Percentiles rank a stretch among this genome's conserved stretches.
These are phyloP conservation scores for Ustilago hordei DNA, from an alignment of 1,284 basidiomycete species.

Conservation along the genomic window DNA sequence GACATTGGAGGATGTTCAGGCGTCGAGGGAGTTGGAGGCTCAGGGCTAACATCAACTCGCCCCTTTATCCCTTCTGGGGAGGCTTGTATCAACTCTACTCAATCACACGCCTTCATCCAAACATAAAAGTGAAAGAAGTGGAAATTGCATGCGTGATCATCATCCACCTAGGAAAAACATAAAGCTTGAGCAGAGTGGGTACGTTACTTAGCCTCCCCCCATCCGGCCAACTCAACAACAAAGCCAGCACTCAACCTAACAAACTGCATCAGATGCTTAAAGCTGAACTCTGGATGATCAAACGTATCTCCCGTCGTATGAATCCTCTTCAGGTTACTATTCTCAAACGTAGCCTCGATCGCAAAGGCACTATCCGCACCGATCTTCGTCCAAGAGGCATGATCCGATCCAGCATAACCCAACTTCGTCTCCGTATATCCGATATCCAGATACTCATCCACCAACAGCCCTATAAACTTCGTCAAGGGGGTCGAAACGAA, in stretches of 20 bases:
- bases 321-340: constrained; percentile 61
- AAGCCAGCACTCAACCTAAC: constrained; percentile 58
- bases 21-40: constrained; percentile 25
- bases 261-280: constrained; percentile 64
- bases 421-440: constrained; percentile 75
- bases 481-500: constrained; percentile 81
- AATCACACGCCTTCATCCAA: background rate
- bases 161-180: background rate
- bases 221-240: constrained; percentile 64
- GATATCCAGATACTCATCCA: constrained; percentile 76
- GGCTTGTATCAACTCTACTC: background rate
- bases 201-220: constrained; percentile 18
- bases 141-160: background rate
- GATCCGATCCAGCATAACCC: constrained; percentile 93
- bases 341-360: constrained; percentile 62
- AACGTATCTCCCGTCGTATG: constrained; percentile 55
- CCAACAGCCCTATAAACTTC: constrained; percentile 78
- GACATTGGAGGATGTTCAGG: constrained; percentile 39
- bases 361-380: constrained; percentile 70
- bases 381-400: constrained; percentile 69
- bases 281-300: constrained; percentile 60
- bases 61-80: background rate
- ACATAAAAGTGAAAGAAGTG: background rate
- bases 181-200: background rate
- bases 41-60: constrained; percentile 7